These are phyloP conservation scores for Tolypocladium sp. DNA, from an alignment of 2,329 filamentous ascomycete genomes.

Conservation along the genomic window DNA sequence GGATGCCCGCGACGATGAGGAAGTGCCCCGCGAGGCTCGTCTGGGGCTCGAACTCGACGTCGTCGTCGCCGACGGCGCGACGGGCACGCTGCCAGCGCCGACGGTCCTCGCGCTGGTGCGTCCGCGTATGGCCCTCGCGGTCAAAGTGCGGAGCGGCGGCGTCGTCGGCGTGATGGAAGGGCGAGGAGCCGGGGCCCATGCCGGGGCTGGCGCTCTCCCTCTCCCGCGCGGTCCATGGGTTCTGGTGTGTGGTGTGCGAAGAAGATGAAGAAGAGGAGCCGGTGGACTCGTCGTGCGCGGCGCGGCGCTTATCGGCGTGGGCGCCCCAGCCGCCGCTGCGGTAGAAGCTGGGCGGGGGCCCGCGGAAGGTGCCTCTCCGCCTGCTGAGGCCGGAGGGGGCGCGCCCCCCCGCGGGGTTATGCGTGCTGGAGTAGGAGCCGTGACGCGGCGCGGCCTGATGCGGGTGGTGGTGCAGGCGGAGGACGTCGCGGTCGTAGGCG, in stretches of 20 bases:
- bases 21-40: conserved; percentile 34
- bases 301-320: conserved; percentile 48
- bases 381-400: conserved; percentile 74
- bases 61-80: conserved; percentile 28
- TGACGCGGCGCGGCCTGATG: conserved; percentile 16
- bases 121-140: conserved; percentile 59
- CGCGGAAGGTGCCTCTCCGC: conserved; percentile 66
- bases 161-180: conserved; percentile 37
- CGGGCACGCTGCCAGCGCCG: conserved; percentile 25
- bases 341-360: conserved; percentile 86
- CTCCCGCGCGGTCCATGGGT: not conserved
- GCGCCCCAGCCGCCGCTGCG: conserved; percentile 69
- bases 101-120: conserved; percentile 56
- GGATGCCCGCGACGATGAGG: conserved; percentile 37
- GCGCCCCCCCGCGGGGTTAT: conserved; percentile 59
- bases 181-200: conserved; percentile 50
- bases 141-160: conserved; percentile 67
- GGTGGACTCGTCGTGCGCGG: conserved; percentile 38
- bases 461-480: conserved; percentile 27
- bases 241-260: not conserved
- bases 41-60: conserved; percentile 30
- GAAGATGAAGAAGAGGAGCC: conserved; percentile 3
- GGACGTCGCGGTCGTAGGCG: conserved; percentile 68
- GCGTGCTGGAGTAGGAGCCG: conserved; percentile 44
- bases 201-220: conserved; percentile 25